phyloP scores from a whole-genome alignment of 2,329 filamentous ascomycete species.

The Pestalotiopsis sp. region DNA sequence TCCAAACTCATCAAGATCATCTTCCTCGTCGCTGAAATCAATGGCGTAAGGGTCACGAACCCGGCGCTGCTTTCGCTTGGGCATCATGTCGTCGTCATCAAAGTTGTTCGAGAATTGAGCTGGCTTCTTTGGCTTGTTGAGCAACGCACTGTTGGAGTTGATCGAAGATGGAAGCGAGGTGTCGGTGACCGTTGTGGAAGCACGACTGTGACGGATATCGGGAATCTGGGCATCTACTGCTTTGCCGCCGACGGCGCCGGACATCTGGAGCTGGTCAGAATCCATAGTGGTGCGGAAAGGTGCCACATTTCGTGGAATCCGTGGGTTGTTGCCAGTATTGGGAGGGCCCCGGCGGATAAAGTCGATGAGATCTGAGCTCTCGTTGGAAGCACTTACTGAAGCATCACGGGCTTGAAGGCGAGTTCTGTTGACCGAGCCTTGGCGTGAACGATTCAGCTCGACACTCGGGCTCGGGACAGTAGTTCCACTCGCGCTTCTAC shows the following conservation, averaged over 20 bases:
- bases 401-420: slow-evolving; percentile 75
- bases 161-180: slow-evolving; percentile 65
- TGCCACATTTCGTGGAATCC: slow-evolving; percentile 81
- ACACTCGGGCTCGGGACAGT: slow-evolving; percentile 36
- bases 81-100: slow-evolving; percentile 59
- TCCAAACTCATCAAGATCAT: slow-evolving; percentile 45
- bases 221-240: slow-evolving; percentile 61
- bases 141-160: slow-evolving; percentile 75
- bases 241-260: slow-evolving; percentile 53
- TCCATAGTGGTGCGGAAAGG: slow-evolving; percentile 86
- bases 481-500: slow-evolving; percentile 36
- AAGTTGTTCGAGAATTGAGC: slow-evolving; percentile 40
- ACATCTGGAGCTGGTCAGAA: slow-evolving; percentile 69
- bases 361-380: slow-evolving; percentile 87
- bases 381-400: slow-evolving; percentile 60
- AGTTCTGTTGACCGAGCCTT: slow-evolving; percentile 44
- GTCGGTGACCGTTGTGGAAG: slow-evolving; percentile 60
- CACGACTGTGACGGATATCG: slow-evolving; percentile 57
- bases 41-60: slow-evolving; percentile 93
- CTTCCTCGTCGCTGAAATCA: slow-evolving; percentile 73
- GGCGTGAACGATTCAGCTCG: slow-evolving; percentile 37
- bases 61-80: slow-evolving; percentile 74
- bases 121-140: slow-evolving; percentile 46
- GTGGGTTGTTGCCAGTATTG: slow-evolving; percentile 58
- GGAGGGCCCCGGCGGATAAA: slow-evolving; percentile 91